A percentile compares a stretch with the other conserved stretches of the same genome.
Evolutionary conservation across 148 eudicot species (phyloP).

Genomic region (Rhododendron williamsianum): DNA sequence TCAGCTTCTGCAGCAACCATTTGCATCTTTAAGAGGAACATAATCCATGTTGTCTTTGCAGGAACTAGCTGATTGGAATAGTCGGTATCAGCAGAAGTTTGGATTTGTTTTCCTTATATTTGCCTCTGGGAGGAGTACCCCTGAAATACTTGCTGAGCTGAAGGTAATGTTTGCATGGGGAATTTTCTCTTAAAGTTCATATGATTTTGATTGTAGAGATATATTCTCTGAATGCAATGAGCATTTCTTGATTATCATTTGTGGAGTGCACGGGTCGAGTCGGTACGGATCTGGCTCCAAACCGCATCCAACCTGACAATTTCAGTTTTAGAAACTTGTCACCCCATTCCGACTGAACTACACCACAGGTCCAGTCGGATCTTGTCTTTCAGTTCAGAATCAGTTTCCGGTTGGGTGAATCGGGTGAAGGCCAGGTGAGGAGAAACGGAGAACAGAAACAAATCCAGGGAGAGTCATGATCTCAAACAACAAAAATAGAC

Average conservation of each 20-base stretch:
- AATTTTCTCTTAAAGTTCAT: not conserved
- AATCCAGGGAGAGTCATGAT: too few relatives aligned
- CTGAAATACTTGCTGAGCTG: constrained; percentile 76
- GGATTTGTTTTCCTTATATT: constrained; percentile 85
- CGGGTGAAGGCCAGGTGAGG: too few relatives aligned
- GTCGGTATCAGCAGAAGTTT: constrained; percentile 60
- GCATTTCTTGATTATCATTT: not conserved
- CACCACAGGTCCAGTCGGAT: too few relatives aligned
- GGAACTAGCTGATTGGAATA: constrained; percentile 85
- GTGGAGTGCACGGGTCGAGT: not conserved
- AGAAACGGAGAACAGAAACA: too few relatives aligned
- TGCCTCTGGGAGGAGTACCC: constrained; percentile 86
- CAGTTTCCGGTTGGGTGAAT: too few relatives aligned
- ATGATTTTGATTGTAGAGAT: not conserved
- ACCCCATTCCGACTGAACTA: too few relatives aligned
- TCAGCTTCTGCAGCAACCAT: constrained; percentile 3
- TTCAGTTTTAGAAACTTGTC: too few relatives aligned
- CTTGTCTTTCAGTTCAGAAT: too few relatives aligned
- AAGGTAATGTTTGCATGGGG: constrained; percentile 43
- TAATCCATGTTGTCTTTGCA: constrained; percentile 17
- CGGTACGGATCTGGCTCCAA: too few relatives aligned
- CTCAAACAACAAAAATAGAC: too few relatives aligned
- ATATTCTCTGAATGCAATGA: not conserved
- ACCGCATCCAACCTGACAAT: too few relatives aligned
- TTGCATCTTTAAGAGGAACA: not conserved